phyloP scores from a whole-genome alignment of 2,329 filamentous ascomycete species.

The Torrubiella hemipterigena region DNA sequence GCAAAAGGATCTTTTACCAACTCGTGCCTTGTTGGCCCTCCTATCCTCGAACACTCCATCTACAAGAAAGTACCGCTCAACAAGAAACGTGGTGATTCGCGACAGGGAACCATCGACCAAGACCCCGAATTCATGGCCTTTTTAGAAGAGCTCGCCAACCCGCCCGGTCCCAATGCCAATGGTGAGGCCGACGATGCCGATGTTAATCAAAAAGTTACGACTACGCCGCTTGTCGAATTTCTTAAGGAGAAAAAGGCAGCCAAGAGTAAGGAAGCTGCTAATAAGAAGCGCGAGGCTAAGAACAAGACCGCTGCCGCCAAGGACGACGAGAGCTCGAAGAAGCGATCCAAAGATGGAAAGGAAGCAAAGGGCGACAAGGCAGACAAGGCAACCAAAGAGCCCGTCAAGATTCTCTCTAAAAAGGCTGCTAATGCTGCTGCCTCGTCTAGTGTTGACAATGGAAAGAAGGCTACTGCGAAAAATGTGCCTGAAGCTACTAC shows the following conservation, averaged over 20 bases:
- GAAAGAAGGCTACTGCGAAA: constrained; percentile 29
- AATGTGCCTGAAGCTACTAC: constrained; percentile 23
- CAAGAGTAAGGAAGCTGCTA: constrained; percentile 42
- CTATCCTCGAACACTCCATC: constrained; percentile 67
- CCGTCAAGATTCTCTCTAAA: constrained; percentile 52
- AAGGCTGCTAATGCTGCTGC: constrained; percentile 36
- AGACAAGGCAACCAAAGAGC: constrained; percentile 42
- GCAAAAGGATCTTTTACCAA: constrained; percentile 64
- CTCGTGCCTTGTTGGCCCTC: constrained; percentile 63
- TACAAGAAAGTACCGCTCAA: constrained; percentile 72
- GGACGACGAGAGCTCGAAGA: constrained; percentile 42
- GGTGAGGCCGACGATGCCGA: constrained; percentile 31
- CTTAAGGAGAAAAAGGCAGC: constrained; percentile 86
- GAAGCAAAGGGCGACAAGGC: constrained; percentile 43
- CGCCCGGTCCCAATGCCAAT: constrained; percentile 32
- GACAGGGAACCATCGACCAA: constrained; percentile 91
- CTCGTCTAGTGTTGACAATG: constrained; percentile 34
- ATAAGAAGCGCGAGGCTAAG: constrained; percentile 42
- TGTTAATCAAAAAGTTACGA: constrained; percentile 52
- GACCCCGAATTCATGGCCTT: constrained; percentile 94
- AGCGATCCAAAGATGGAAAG: constrained; percentile 47
- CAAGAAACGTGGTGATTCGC: constrained; percentile 65
- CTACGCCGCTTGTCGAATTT: constrained; percentile 81
- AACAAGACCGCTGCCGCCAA: constrained; percentile 25
- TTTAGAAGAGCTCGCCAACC: constrained; percentile 74